Conservation (phyloP, 2,329 filamentous ascomycete genomes). For the Paracoccidioides lutzii region DNA sequence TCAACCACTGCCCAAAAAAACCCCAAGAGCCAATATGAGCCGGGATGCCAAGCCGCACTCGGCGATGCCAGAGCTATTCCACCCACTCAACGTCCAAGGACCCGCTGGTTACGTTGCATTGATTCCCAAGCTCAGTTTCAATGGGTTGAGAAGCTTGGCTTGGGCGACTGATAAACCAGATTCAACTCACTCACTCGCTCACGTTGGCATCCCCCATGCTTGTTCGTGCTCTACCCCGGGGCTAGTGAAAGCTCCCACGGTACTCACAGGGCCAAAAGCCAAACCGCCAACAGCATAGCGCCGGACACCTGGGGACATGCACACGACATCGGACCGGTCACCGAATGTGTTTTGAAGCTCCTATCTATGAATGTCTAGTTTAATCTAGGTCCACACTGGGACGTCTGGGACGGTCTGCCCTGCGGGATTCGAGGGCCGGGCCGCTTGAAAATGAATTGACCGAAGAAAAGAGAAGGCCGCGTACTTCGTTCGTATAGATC, state of each 20-base stretch:
- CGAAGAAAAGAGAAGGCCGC: no score
- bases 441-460: no score
- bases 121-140: not conserved
- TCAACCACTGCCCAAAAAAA: not conserved
- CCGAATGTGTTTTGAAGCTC: no score
- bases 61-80: not conserved
- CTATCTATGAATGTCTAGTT: no score
- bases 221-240: not conserved
- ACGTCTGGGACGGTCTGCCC: no score
- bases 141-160: not conserved
- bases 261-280: not conserved
- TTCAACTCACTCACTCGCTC: not conserved
- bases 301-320: no score
- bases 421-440: no score
- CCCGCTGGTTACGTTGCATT: constrained; percentile 2
- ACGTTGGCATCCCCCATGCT: not conserved
- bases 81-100: not conserved
- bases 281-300: not conserved
- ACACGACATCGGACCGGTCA: no score
- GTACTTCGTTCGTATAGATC: no score
- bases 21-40: not conserved
- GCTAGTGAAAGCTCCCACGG: not conserved
- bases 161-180: not conserved
- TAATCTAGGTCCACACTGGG: no score
- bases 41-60: no score